These are phyloP conservation scores for Tagetes erecta DNA, from an alignment of 129 eudicot genomes.

Conservation along the genomic window DNA sequence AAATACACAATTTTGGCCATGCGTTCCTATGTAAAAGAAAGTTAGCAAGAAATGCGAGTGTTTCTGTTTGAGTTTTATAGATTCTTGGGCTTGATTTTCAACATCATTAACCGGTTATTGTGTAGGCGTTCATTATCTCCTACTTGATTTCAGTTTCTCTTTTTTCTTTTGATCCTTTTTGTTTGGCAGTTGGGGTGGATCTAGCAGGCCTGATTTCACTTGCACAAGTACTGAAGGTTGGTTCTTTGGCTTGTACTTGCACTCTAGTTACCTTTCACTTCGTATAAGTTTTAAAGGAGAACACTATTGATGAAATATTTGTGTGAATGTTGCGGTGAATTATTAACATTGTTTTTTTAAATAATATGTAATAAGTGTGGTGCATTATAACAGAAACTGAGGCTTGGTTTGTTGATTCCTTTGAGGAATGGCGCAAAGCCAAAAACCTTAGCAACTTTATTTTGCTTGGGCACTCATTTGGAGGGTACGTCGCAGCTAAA, in stretches of 20 bases:
- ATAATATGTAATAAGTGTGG: slow-evolving; percentile 11
- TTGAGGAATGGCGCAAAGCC: slow-evolving; percentile 97
- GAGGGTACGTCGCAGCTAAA: slow-evolving; percentile 95
- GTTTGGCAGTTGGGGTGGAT: slow-evolving; percentile 92
- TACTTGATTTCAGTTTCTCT: slow-evolving; percentile 4
- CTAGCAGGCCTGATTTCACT: slow-evolving; percentile 97
- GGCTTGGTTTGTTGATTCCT: slow-evolving; percentile 97
- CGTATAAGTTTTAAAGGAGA: neutral
- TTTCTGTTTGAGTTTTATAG: too few relatives aligned
- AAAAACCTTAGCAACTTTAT: slow-evolving; percentile 85
- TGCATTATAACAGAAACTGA: slow-evolving; percentile 66
- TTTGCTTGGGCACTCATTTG: slow-evolving; percentile 95
- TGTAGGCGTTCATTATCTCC: slow-evolving; percentile 9
- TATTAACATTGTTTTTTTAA: neutral
- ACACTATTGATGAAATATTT: neutral
- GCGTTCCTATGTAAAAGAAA: neutral
- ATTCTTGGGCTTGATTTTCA: too few relatives aligned
- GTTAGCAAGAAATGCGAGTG: too few relatives aligned
- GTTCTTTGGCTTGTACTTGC: slow-evolving; percentile 30
- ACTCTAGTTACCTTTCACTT: slow-evolving; percentile 9
- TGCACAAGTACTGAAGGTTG: slow-evolving; percentile 97
- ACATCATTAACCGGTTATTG: too few relatives aligned
- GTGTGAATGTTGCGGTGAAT: neutral
- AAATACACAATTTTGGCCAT: neutral
- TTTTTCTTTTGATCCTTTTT: slow-evolving; percentile 14